phyloP scores from a whole-genome alignment of 805 yeast genomes.

The Wickerhamiella kazuoi region DNA sequence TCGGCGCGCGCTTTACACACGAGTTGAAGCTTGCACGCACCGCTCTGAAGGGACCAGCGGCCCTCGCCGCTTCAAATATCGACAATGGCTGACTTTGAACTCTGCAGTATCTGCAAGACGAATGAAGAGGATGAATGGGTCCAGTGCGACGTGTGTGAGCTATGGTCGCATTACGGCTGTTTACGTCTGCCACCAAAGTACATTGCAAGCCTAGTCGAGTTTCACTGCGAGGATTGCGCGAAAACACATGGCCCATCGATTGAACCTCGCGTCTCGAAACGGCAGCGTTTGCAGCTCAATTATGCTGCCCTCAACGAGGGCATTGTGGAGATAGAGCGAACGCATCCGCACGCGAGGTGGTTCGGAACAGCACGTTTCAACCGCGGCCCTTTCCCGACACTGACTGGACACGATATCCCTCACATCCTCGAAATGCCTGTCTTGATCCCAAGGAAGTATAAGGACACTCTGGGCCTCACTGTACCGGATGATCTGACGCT shows the following conservation, averaged over 20 bases:
- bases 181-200: slow-evolving; percentile 23
- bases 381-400: slow-evolving; percentile 18
- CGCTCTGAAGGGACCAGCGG: too few relatives aligned
- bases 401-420: slow-evolving; percentile 23
- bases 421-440: slow-evolving; percentile 28
- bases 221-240: slow-evolving; percentile 38
- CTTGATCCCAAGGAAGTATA: slow-evolving; percentile 23
- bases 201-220: slow-evolving; percentile 27
- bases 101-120: background rate
- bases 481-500: slow-evolving; percentile 43
- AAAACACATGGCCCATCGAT: slow-evolving; percentile 32
- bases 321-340: slow-evolving; percentile 7
- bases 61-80: too few relatives aligned
- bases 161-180: slow-evolving; percentile 41
- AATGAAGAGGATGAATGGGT: slow-evolving; percentile 27
- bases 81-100: background rate
- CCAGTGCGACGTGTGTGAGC: slow-evolving; percentile 36
- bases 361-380: slow-evolving; percentile 11
- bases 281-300: slow-evolving; percentile 44
- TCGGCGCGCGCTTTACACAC: too few relatives aligned
- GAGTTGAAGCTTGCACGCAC: too few relatives aligned
- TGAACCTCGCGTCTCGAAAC: slow-evolving; percentile 33
- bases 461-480: slow-evolving; percentile 27
- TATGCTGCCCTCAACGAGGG: slow-evolving; percentile 70
- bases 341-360: slow-evolving; percentile 8